Base-by-base conservation (phyloP, 768 basidiomycete genomes). In the Boletus vinaceobasis region DNA sequence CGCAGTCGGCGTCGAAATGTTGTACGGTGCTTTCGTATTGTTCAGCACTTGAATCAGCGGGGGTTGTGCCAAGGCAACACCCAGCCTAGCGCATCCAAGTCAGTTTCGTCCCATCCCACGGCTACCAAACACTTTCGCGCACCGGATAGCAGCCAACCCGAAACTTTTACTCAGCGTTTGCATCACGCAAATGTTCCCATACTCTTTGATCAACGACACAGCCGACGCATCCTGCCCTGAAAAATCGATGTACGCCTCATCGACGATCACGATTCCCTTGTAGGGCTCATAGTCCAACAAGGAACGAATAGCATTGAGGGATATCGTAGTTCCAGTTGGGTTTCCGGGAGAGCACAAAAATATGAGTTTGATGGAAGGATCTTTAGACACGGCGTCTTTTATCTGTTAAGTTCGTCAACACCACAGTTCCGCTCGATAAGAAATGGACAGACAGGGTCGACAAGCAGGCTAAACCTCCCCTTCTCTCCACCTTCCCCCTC, bases 231-330 rank as follows among this genome's bases (percentile, higher is more conserved):
- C 77, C 9, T 77, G 68, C 0, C 78, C 79, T 0, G 89, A 83
- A 64, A 98, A 99, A 70, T 99, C 97, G 67, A 98, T 89, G 73
- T 99, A 98, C 0, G 97, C 97, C 70, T 99, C 97, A 65, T 99
- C 97, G 6, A 98, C 86, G 29, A 96, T 80, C 37, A 98, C 86
- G 57, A 99, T 84, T 8, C 97, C 97, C 61, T 86, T 91, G 81
- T 90, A 98, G 0, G 77, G 76, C 9, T 84, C 79, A 70, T 90
- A 90, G 31, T 93, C 86, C 26, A 96, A 75, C 15, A 98, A 71
- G 10, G 79, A 64, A 1, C 83, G 79, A 55, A 98, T 76, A 13
- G 86, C 79, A 10, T 78, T 64, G 26, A 95, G 80, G 0, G 92
- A 80, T 49, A 98, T 84, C 27, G 87, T 71, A 0, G 95, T 98